Conservation (phyloP, 768 basidiomycete genomes). For the Lactarius psammicola region DNA sequence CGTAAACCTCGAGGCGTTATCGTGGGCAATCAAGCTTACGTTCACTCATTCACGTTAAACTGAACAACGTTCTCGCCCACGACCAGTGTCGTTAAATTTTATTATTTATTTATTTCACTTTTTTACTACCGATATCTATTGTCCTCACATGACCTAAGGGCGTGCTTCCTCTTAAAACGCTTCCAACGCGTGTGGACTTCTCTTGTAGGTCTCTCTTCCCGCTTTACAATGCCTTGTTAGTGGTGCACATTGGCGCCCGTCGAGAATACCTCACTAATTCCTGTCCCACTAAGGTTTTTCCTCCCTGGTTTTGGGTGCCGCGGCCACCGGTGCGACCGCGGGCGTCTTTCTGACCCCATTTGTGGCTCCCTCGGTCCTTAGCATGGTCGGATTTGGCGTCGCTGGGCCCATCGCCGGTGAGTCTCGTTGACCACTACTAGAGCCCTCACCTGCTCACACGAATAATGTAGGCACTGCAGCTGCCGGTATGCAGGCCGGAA, state of each 20-base stretch:
- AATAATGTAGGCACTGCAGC: slow-evolving; percentile 7
- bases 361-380: not conserved
- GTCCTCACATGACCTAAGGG: too few relatives aligned
- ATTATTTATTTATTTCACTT: too few relatives aligned
- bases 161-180: too few relatives aligned
- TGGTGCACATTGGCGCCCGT: not conserved
- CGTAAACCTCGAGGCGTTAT: too few relatives aligned
- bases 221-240: not conserved
- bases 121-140: too few relatives aligned
- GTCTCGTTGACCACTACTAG: not conserved
- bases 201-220: too few relatives aligned
- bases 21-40: too few relatives aligned
- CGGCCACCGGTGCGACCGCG: not conserved
- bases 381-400: slow-evolving; percentile 8
- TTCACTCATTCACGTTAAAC: too few relatives aligned
- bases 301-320: not conserved
- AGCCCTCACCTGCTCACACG: too few relatives aligned
- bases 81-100: too few relatives aligned
- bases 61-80: too few relatives aligned
- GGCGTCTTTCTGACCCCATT: not conserved
- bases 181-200: too few relatives aligned
- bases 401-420: slow-evolving; percentile 15
- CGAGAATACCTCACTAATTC: not conserved
- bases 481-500: slow-evolving; percentile 1
- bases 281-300: not conserved